These are phyloP conservation scores for Zizania palustris DNA, from an alignment of 202 grass and related monocot species.

Conservation along the genomic window DNA sequence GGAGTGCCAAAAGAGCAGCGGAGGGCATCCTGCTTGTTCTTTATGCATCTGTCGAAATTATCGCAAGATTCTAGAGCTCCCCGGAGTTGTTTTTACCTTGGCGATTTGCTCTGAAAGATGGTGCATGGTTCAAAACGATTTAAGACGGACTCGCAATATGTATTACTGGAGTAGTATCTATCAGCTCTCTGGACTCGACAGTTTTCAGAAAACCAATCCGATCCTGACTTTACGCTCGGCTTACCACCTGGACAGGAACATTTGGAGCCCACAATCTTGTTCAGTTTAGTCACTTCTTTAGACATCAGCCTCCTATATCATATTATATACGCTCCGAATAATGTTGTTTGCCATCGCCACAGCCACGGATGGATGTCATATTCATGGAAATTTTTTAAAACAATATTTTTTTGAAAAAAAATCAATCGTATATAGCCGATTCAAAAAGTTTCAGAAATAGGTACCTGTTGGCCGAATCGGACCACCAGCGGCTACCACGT, in stretches of 20 bases:
- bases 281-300: neutral
- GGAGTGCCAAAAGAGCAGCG: too few relatives aligned
- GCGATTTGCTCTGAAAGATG: too few relatives aligned
- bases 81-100: too few relatives aligned
- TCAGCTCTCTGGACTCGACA: neutral
- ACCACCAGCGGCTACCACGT: too few relatives aligned
- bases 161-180: neutral
- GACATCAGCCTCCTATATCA: neutral
- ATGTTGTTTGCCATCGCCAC: slow-evolving; percentile 27
- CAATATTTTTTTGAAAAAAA: too few relatives aligned
- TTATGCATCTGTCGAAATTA: too few relatives aligned
- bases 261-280: slow-evolving; percentile 32
- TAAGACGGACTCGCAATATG: neutral
- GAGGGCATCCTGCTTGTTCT: too few relatives aligned
- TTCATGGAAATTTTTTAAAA: too few relatives aligned
- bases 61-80: too few relatives aligned
- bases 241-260: slow-evolving; percentile 31
- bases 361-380: slow-evolving; percentile 19
- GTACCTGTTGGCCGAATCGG: too few relatives aligned
- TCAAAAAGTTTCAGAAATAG: too few relatives aligned
- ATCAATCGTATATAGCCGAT: too few relatives aligned
- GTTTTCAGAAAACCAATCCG: slow-evolving; percentile 20
- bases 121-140: neutral
- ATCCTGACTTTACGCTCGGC: slow-evolving; percentile 26
- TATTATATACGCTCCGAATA: slow-evolving; percentile 12